Evolutionary conservation across 495 filamentous ascomycete genomes (phyloP).

Genomic region (Penicillium longicatenatum): DNA sequence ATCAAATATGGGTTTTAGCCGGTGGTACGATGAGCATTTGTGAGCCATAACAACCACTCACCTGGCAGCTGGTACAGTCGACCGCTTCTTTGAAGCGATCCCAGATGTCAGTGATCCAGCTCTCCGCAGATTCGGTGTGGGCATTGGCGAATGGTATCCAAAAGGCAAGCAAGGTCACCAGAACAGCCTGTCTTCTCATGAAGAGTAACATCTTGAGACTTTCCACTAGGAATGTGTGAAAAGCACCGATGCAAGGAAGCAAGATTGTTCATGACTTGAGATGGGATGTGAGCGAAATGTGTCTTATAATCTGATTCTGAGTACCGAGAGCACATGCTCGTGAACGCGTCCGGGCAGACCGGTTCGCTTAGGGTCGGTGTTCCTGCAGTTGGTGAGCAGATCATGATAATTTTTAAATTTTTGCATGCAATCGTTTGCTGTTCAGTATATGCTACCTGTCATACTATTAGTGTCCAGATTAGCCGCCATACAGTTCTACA

Average conservation of each 20-base stretch:
- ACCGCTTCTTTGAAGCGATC: constrained; percentile 28
- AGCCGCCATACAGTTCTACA: not conserved
- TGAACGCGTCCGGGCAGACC: not conserved
- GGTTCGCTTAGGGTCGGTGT: constrained; percentile 10
- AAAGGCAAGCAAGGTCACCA: constrained; percentile 9
- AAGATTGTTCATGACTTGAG: not conserved
- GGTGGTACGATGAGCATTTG: no score
- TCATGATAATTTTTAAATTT: not conserved
- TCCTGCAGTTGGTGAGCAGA: not conserved
- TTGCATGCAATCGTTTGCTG: not conserved
- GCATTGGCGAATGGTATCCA: constrained; percentile 3
- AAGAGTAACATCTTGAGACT: not conserved
- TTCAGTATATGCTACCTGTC: not conserved
- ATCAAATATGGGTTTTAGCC: not conserved
- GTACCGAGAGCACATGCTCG: not conserved
- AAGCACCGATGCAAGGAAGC: no score
- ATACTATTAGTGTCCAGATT: not conserved
- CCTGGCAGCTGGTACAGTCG: constrained; percentile 25
- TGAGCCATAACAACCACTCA: not conserved
- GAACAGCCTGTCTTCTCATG: constrained; percentile 12
- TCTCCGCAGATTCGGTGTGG: constrained; percentile 15
- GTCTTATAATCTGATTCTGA: not conserved
- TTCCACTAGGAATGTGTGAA: no score
- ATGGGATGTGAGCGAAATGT: not conserved
- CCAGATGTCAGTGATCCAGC: constrained; percentile 21